Base-by-base conservation (phyloP, 495 filamentous ascomycete species). In the Podospora fimiseda region DNA sequence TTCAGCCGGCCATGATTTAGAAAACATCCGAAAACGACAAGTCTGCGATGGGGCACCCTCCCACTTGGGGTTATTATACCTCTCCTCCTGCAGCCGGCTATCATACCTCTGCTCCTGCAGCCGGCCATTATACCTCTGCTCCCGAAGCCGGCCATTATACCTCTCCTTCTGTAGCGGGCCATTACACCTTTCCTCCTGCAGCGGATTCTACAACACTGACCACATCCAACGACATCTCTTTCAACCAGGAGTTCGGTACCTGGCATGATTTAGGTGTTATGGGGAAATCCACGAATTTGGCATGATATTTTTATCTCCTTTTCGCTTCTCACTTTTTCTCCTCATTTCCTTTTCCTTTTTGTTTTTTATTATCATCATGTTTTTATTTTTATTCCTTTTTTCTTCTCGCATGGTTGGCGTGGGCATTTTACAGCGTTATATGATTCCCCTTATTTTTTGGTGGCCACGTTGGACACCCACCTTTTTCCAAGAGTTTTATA, bases 1-100 rank as follows among this genome's bases (percentile, higher is more conserved):
- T 2, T 22, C 6, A 6, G 6, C 27, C 59, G 20, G 14, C 53
- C 39, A 53, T 62, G 59, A 46, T 62, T 50, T 65, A 62, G 62
- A 43, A 46, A 52, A 23, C 51, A 27, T 52, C 5, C 30, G 18
- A 36, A 20, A 18, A 51, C 48, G 21, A 33, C 48, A 11, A 33
- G 19, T 19, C 11, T 33, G 27, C 11, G 27, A 6, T 6, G 5
- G 27, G 27, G 11, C 5, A 33, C 27, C 11, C 27, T 6, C 11
- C 27, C 6, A 11, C 27, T 33, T 5, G 27, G n/a, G 11, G 16
- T 15, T 18, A 5, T 19, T 30, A 4, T 40, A 20, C 42, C 19
- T 39, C 23, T 45, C 21, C 21, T 45, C n/a, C n/a, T n/a, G n/a
- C n/a, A n/a, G n/a, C n/a, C n/a, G n/a, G n/a, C n/a, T n/a, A n/a